These are phyloP conservation scores for Trichoderma reesei DNA, from an alignment of 495 filamentous ascomycete species.

Conservation along the genomic window DNA sequence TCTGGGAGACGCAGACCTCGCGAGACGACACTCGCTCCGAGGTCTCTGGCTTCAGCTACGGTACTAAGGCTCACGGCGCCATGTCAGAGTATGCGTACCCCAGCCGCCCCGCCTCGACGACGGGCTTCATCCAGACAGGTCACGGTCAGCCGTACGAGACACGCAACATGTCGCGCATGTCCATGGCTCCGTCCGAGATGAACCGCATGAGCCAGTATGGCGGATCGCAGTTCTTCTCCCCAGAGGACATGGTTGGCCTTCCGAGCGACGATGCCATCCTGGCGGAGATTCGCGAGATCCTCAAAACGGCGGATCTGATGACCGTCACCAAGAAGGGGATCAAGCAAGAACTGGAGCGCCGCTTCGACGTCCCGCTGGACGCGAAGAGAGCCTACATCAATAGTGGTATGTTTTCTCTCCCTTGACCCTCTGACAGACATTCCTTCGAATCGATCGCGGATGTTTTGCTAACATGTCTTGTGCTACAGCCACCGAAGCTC, in stretches of 20 bases:
- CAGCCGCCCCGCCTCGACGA: conserved; percentile 65
- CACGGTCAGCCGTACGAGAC: conserved; percentile 23
- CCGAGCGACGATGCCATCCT: conserved; percentile 84
- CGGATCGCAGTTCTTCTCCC: conserved; percentile 28
- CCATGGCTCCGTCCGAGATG: conserved; percentile 69
- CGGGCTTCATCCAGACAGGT: conserved; percentile 39
- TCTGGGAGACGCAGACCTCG: conserved; percentile 87
- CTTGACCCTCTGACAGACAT: background rate
- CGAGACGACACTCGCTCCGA: conserved; percentile 81
- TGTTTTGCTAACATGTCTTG: conserved; percentile 12
- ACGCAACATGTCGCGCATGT: conserved; percentile 55
- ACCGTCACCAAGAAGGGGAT: conserved; percentile 97
- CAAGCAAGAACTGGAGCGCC: conserved; percentile 81
- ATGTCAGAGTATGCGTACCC: conserved; percentile 54
- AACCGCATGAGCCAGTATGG: conserved; percentile 44
- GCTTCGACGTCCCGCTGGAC: conserved; percentile 77
- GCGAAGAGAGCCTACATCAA: conserved; percentile 82
- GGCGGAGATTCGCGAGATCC: conserved; percentile 87
- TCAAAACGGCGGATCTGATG: conserved; percentile 90
- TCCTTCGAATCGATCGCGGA: background rate
- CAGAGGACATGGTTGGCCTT: conserved; percentile 44
- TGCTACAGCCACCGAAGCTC: conserved; percentile 36
- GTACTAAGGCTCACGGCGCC: conserved; percentile 56
- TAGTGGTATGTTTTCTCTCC: conserved; percentile 54
- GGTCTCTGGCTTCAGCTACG: conserved; percentile 82